Conservation (phyloP, 306 rosid species). For the Abrus pulchellus region DNA sequence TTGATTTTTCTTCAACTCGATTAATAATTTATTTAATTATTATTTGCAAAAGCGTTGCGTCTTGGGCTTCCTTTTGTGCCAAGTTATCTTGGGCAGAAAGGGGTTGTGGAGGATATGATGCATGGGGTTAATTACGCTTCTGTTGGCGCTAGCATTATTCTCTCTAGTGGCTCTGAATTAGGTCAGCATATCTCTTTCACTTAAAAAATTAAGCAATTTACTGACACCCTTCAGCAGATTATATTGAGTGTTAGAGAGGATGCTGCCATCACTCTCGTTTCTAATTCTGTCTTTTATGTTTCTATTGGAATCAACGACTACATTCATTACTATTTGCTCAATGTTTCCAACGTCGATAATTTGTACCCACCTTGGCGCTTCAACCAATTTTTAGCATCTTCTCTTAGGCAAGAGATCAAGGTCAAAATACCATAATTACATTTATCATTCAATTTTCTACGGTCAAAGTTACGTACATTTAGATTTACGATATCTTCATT, state of each 20-base stretch:
- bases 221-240: conserved; percentile 76
- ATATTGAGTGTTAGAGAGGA: conserved; percentile 74
- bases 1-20: not conserved
- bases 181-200: conserved; percentile 85
- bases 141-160: conserved; percentile 91
- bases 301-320: conserved; percentile 93
- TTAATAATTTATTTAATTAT: not conserved
- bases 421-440: no score
- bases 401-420: conserved; percentile 60
- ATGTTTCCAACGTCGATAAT: conserved; percentile 73
- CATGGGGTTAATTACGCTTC: conserved; percentile 90
- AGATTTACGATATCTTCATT: no score
- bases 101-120: conserved; percentile 70
- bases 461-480: no score
- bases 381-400: conserved; percentile 78
- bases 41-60: conserved; percentile 61
- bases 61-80: conserved; percentile 93
- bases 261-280: conserved; percentile 62
- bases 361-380: conserved; percentile 79
- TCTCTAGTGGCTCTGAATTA: conserved; percentile 89
- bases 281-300: conserved; percentile 71
- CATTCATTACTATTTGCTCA: conserved; percentile 85
- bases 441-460: no score
- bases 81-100: conserved; percentile 80
- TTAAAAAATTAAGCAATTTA: conserved; percentile 88